These are phyloP conservation scores for Inonotus obliquus DNA, from an alignment of 1,284 basidiomycete genomes.

Conservation along the genomic window DNA sequence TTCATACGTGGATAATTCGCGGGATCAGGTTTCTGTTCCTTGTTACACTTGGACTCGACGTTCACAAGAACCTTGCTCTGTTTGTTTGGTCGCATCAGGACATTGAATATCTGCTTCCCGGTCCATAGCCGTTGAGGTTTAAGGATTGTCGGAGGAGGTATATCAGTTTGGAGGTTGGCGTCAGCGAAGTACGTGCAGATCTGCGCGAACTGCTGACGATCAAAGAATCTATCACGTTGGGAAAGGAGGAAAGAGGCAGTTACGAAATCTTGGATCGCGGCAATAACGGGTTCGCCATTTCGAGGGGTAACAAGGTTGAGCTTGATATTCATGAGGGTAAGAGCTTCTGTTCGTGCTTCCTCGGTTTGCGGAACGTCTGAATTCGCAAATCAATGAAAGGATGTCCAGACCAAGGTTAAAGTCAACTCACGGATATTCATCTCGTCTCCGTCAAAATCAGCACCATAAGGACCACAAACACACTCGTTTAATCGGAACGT, in stretches of 20 bases:
- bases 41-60: constrained; percentile 95
- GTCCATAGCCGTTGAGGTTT: constrained; percentile 96
- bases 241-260: constrained; percentile 96
- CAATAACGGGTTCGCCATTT: constrained; percentile 98
- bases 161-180: constrained; percentile 88
- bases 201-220: constrained; percentile 93
- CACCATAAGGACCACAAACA: constrained; percentile 99
- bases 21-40: constrained; percentile 78
- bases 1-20: constrained; percentile 60
- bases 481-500: constrained; percentile 98
- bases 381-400: neutral
- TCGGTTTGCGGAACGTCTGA: constrained; percentile 98
- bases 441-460: constrained; percentile 99
- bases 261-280: constrained; percentile 98
- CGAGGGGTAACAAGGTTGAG: constrained; percentile 96
- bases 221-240: constrained; percentile 89
- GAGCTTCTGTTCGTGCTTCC: constrained; percentile 95
- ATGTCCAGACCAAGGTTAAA: neutral
- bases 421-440: constrained; percentile 90
- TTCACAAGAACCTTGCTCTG: constrained; percentile 85
- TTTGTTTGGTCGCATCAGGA: constrained; percentile 94
- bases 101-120: constrained; percentile 96
- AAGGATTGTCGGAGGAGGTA: constrained; percentile 93
- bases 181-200: constrained; percentile 95
- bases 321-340: constrained; percentile 97